Evolutionary conservation across 768 basidiomycete species (phyloP).

Genomic region (Infundibulicybe gibba): DNA sequence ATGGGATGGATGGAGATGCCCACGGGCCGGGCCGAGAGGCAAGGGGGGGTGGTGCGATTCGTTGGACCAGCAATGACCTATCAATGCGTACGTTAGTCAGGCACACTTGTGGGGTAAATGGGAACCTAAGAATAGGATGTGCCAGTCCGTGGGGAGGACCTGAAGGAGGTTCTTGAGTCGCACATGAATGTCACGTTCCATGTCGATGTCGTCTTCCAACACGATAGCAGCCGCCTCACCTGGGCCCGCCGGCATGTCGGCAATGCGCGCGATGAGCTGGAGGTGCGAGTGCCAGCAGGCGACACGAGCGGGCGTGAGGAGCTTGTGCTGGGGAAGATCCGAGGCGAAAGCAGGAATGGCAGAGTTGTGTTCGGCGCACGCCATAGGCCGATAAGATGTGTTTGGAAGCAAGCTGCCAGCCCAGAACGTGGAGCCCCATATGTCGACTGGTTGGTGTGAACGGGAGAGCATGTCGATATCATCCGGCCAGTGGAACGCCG

Average conservation of each 20-base stretch:
- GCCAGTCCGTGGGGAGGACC: constrained; percentile 59
- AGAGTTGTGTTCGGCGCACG: constrained; percentile 24
- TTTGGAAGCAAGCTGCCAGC: constrained; percentile 1
- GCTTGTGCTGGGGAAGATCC: constrained; percentile 37
- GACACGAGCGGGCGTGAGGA: constrained; percentile 56
- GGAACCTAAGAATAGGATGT: constrained; percentile 67
- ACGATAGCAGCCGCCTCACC: constrained; percentile 42
- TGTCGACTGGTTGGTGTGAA: constrained; percentile 16
- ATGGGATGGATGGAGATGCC: constrained; percentile 50
- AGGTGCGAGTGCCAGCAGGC: constrained; percentile 76
- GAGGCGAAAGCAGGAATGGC: constrained; percentile 28
- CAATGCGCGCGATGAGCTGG: constrained; percentile 42
- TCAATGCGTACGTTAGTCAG: constrained; percentile 2
- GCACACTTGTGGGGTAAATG: background rate
- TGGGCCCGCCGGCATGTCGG: constrained; percentile 17
- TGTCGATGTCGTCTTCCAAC: constrained; percentile 79
- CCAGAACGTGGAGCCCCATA: constrained; percentile 19
- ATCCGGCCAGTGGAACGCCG: constrained; percentile 29
- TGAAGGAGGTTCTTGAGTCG: constrained; percentile 45
- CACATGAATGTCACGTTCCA: constrained; percentile 57
- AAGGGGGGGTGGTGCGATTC: constrained; percentile 47
- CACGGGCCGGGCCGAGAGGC: constrained; percentile 8
- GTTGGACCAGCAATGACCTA: constrained; percentile 81
- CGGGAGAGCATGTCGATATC: constrained; percentile 24
- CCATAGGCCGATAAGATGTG: constrained; percentile 7